Evolutionary conservation across 768 basidiomycete genomes (phyloP).

Genomic region (Pulveroboletus ravenelii): DNA sequence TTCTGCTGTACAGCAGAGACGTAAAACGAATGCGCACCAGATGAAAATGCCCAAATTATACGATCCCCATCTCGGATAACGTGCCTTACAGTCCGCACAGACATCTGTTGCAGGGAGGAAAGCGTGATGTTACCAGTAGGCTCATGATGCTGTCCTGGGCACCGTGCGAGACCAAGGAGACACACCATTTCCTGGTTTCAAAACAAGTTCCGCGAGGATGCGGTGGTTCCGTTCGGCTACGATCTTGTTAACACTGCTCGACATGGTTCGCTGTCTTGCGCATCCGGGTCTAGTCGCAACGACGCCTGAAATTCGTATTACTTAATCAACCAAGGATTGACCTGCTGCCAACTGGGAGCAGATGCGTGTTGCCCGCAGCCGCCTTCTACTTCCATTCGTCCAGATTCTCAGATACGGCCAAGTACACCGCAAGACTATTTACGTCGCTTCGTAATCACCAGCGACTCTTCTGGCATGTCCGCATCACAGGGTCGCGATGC

Average conservation of each 20-base stretch:
- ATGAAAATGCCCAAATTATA: constrained; percentile 86
- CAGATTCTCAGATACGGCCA: not conserved
- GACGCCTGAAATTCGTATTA: constrained; percentile 7
- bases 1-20: not conserved
- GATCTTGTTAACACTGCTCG: constrained; percentile 46
- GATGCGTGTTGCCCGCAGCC: not conserved
- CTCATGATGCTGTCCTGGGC: not conserved
- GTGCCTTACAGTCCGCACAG: constrained; percentile 91
- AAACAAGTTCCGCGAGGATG: constrained; percentile 60
- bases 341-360: not conserved
- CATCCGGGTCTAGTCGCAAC: not conserved
- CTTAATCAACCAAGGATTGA: constrained; percentile 17
- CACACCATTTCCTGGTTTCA: constrained; percentile 78
- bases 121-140: not conserved
- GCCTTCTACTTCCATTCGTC: not conserved
- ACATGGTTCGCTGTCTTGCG: constrained; percentile 20
- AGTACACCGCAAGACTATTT: constrained; percentile 7
- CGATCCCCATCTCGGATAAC: constrained; percentile 85
- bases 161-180: not conserved
- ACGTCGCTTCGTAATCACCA: constrained; percentile 8
- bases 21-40: constrained; percentile 46
- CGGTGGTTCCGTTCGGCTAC: constrained; percentile 62
- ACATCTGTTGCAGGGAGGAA: constrained; percentile 46
- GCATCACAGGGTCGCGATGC: constrained; percentile 10
- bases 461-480: constrained; percentile 12